phyloP scores from a whole-genome alignment of 148 eudicot species.

The Spergularia marina region DNA sequence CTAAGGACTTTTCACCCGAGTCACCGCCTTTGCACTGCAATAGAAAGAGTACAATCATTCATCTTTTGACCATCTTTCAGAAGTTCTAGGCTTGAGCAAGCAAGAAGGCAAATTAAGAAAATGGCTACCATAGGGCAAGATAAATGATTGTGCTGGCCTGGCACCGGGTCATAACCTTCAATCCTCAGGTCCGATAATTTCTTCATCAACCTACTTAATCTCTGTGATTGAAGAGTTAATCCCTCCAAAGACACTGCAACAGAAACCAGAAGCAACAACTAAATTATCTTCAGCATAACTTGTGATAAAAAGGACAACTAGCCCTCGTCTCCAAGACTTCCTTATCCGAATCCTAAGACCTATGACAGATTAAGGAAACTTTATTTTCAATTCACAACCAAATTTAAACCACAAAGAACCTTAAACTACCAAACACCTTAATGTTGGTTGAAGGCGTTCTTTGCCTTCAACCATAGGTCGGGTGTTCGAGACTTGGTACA shows the following conservation, averaged over 20 bases:
- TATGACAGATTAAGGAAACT: no score
- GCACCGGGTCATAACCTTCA: conserved; percentile 31
- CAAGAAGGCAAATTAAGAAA: not conserved
- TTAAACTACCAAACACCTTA: not conserved
- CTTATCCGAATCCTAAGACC: no score
- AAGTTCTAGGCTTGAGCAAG: conserved; percentile 3
- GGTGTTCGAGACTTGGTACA: no score
- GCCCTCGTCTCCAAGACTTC: no score
- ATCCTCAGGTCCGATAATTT: conserved; percentile 55
- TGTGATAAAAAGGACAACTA: no score
- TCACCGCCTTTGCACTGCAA: conserved; percentile 77
- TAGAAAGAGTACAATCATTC: conserved; percentile 5
- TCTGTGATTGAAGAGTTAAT: conserved; percentile 8
- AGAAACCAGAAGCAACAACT: conserved; percentile 20
- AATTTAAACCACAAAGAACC: not conserved
- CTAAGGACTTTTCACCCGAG: conserved; percentile 47
- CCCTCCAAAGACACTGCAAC: conserved; percentile 40
- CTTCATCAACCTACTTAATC: conserved; percentile 30
- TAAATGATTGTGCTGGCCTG: conserved; percentile 54
- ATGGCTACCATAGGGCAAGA: conserved; percentile 58
- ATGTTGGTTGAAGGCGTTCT: no score
- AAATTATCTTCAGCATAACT: not conserved
- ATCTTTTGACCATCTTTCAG: not conserved
- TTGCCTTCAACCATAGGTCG: no score
- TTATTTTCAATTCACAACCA: no score